Conservation (phyloP, 192 early-diverging fungal genomes). For the Podila clonocystis region DNA sequence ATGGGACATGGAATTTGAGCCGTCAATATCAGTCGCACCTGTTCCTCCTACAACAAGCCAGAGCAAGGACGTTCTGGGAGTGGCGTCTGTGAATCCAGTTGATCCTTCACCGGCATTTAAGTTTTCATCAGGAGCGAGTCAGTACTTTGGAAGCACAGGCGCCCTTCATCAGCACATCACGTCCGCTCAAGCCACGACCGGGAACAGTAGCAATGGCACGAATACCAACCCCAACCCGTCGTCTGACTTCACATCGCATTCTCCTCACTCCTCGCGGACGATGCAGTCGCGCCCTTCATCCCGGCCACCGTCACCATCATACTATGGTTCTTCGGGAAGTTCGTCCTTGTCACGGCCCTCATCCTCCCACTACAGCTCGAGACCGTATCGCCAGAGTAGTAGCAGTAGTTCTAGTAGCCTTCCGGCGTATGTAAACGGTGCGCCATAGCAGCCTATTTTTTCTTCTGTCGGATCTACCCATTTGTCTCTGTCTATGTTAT, state of each 20-base stretch:
- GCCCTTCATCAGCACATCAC: neutral
- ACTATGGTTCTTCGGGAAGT: neutral
- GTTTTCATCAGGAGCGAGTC: too few species aligned
- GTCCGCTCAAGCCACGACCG: neutral
- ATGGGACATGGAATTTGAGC: conserved; percentile 42
- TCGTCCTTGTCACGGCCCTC: neutral
- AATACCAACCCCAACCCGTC: neutral
- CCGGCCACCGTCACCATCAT: neutral
- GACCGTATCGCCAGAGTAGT: neutral
- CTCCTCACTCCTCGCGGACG: conserved; percentile 5
- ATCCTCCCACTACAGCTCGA: neutral
- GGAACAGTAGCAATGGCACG: neutral
- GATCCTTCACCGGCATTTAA: too few species aligned
- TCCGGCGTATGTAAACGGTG: conserved; percentile 10
- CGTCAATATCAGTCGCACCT: conserved; percentile 23
- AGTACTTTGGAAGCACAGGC: neutral
- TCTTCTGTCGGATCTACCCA: neutral
- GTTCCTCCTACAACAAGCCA: neutral
- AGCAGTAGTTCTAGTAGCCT: conserved; percentile 3
- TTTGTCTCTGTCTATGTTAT: too few species aligned
- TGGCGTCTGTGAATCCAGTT: neutral
- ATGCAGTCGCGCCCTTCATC: conserved; percentile 20
- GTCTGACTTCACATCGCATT: neutral
- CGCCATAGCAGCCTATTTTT: neutral
- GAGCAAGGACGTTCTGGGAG: neutral